Evolutionary conservation across 768 basidiomycete genomes (phyloP).

Genomic region (Trametes elegans): DNA sequence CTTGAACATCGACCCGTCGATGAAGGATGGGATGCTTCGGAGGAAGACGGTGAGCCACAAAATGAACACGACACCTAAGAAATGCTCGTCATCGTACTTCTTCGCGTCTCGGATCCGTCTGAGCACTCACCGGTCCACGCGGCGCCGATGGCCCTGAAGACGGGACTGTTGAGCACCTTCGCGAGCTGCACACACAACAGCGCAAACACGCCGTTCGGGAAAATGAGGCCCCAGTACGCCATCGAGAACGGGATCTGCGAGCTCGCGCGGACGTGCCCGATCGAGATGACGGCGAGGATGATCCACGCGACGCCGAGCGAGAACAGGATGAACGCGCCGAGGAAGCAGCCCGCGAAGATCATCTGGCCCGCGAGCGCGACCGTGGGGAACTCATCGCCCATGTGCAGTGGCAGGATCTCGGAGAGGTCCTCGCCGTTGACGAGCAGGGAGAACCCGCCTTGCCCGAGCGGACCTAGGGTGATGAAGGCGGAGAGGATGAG

Average conservation of each 20-base stretch:
- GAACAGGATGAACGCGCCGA: slow-evolving; percentile 48
- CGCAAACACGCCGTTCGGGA: slow-evolving; percentile 54
- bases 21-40: slow-evolving; percentile 43
- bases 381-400: slow-evolving; percentile 32
- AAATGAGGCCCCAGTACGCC: slow-evolving; percentile 54
- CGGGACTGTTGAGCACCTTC: slow-evolving; percentile 43
- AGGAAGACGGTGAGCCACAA: slow-evolving; percentile 43
- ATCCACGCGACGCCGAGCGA: slow-evolving; percentile 57
- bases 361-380: slow-evolving; percentile 38
- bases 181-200: slow-evolving; percentile 50
- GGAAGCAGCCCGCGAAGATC: slow-evolving; percentile 44
- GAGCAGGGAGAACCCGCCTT: slow-evolving; percentile 47
- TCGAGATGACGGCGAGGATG: slow-evolving; percentile 40
- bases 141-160: slow-evolving; percentile 53
- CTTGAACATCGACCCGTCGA: slow-evolving; percentile 46
- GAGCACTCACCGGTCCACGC: slow-evolving; percentile 46
- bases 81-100: neutral
- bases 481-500: slow-evolving; percentile 46
- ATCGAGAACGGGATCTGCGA: slow-evolving; percentile 43
- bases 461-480: slow-evolving; percentile 52
- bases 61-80: slow-evolving; percentile 40
- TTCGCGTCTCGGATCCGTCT: neutral
- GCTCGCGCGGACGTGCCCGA: slow-evolving; percentile 28
- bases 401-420: slow-evolving; percentile 33
- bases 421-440: slow-evolving; percentile 40